These are phyloP conservation scores for Phytophthora niederhauseri DNA, from an alignment of 352 stramenopile genomes.

Conservation along the genomic window DNA sequence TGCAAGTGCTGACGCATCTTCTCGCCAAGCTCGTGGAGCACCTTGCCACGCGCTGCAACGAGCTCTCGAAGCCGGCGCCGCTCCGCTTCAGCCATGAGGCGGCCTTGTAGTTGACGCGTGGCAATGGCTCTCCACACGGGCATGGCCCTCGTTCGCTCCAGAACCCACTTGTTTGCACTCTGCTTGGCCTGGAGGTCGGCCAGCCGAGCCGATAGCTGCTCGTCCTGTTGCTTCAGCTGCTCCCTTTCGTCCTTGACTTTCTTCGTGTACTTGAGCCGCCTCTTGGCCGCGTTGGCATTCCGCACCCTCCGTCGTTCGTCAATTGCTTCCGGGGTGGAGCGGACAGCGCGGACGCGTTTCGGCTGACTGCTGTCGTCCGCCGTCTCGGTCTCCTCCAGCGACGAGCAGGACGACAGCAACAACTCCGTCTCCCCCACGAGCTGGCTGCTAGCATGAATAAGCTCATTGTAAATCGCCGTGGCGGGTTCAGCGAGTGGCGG, in stretches of 20 bases:
- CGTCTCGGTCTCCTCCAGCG: too few species aligned
- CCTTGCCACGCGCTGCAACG: conserved; percentile 9
- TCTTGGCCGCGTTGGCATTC: too few species aligned
- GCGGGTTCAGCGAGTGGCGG: background rate
- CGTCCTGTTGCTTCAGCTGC: too few species aligned
- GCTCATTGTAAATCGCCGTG: background rate
- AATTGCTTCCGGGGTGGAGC: too few species aligned
- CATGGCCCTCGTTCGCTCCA: conserved; percentile 8
- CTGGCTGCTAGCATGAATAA: conserved; percentile 16
- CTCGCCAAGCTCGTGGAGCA: conserved; percentile 18
- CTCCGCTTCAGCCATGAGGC: conserved; percentile 18
- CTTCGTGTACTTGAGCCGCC: too few species aligned
- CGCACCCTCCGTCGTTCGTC: too few species aligned
- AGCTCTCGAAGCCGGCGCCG: conserved; percentile 10
- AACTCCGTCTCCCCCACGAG: conserved; percentile 21
- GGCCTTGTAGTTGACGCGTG: conserved; percentile 19
- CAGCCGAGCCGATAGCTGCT: too few species aligned
- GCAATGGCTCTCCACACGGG: conserved; percentile 26
- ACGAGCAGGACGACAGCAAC: conserved; percentile 7
- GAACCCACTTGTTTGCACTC: too few species aligned
- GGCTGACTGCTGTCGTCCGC: too few species aligned
- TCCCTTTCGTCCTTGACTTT: too few species aligned
- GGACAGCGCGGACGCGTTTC: too few species aligned
- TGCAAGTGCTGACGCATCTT: conserved; percentile 12
- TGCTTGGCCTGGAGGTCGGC: too few species aligned